Evolutionary conservation across 495 filamentous ascomycete species (phyloP).

Genomic region (Cairneyella variabilis): DNA sequence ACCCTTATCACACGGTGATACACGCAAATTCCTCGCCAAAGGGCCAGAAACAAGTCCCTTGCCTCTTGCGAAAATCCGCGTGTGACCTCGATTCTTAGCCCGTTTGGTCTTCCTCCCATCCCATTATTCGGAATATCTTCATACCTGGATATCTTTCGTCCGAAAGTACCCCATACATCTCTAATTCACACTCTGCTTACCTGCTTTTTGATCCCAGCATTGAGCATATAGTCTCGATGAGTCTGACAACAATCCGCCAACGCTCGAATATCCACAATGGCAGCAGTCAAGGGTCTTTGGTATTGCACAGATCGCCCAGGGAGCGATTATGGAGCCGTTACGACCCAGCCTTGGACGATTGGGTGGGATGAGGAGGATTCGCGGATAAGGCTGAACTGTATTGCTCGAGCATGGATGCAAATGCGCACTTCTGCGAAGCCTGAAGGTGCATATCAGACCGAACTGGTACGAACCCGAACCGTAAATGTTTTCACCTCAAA

Average conservation of each 20-base stretch:
- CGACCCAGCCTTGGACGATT: slow-evolving; percentile 26
- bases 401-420: slow-evolving; percentile 34
- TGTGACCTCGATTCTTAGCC: no score
- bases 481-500: slow-evolving; percentile 13
- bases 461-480: slow-evolving; percentile 23
- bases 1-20: no score
- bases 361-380: slow-evolving; percentile 37
- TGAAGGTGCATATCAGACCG: slow-evolving; percentile 23
- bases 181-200: background rate
- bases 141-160: background rate
- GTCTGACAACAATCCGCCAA: slow-evolving; percentile 24
- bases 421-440: slow-evolving; percentile 19
- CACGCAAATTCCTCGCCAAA: no score
- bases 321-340: slow-evolving; percentile 22
- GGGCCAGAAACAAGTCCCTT: no score
- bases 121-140: slow-evolving; percentile 10
- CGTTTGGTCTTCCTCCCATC: no score
- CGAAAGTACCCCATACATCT: background rate
- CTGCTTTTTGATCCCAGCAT: background rate
- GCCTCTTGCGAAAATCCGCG: no score
- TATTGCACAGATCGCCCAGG: slow-evolving; percentile 23
- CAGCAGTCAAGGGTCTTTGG: slow-evolving; percentile 24
- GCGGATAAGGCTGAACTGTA: slow-evolving; percentile 32
- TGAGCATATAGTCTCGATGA: slow-evolving; percentile 27
- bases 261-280: slow-evolving; percentile 27